Evolutionary conservation across 495 filamentous ascomycete genomes (phyloP).

Genomic region (Geoglossum glabrum): DNA sequence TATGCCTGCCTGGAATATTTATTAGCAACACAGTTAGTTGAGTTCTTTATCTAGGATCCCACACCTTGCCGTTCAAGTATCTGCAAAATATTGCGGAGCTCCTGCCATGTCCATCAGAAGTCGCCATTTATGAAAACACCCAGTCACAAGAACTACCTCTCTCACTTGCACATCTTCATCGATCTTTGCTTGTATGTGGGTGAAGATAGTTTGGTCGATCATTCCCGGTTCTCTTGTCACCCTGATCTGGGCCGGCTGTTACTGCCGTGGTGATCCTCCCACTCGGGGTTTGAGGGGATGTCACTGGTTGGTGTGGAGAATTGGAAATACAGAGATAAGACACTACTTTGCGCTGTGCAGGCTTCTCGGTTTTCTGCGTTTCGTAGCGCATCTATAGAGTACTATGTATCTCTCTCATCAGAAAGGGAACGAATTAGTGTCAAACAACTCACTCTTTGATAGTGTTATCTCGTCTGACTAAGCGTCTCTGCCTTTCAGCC

Average conservation of each 20-base stretch:
- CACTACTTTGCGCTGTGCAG: too few relatives aligned
- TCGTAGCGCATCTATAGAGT: too few relatives aligned
- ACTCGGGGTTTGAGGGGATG: not conserved
- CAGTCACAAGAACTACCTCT: constrained; percentile 32
- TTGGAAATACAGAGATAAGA: too few relatives aligned
- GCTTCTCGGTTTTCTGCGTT: too few relatives aligned
- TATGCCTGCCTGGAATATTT: constrained; percentile 32
- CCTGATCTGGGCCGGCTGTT: not conserved
- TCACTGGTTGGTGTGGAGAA: not conserved
- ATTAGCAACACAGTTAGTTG: constrained; percentile 2
- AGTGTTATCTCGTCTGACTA: too few relatives aligned
- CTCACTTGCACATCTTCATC: constrained; percentile 67
- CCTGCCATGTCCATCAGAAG: constrained; percentile 20
- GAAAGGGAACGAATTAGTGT: too few relatives aligned
- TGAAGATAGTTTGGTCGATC: constrained; percentile 72
- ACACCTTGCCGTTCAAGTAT: constrained; percentile 51
- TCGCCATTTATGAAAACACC: not conserved
- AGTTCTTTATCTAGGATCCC: not conserved
- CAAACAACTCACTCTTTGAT: too few relatives aligned
- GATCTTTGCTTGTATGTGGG: constrained; percentile 69
- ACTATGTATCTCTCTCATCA: too few relatives aligned
- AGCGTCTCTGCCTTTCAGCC: too few relatives aligned
- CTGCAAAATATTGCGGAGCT: constrained; percentile 62
- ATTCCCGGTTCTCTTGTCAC: constrained; percentile 12
- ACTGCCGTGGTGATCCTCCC: not conserved